A percentile compares a stretch with the other conserved stretches of the same genome.
phyloP scores from a whole-genome alignment of 202 grass and related monocot species.

The Musa balbisiana region DNA sequence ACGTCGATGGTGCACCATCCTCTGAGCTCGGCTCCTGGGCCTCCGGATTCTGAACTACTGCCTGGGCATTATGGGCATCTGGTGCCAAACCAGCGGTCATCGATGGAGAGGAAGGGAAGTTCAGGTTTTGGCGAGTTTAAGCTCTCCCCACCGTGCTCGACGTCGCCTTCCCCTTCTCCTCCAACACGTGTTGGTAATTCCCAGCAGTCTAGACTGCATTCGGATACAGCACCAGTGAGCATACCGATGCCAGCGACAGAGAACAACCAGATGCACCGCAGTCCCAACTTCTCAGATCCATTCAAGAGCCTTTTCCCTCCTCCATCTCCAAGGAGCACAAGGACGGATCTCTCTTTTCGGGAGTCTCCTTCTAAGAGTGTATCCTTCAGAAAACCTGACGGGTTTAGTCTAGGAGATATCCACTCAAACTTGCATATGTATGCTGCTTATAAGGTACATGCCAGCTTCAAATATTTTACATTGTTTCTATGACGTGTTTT shows the following conservation, averaged over 20 bases:
- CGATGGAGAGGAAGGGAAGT: constrained; percentile 8
- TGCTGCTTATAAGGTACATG: constrained; percentile 59
- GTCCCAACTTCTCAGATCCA: constrained; percentile 49
- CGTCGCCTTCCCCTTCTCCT: constrained; percentile 65
- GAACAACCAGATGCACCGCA: constrained; percentile 43
- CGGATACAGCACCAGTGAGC: constrained; percentile 47
- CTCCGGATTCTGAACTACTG: not conserved
- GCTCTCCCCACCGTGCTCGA: constrained; percentile 47
- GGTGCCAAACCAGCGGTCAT: not conserved
- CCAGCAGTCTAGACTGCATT: constrained; percentile 38
- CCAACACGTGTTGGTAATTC: constrained; percentile 48
- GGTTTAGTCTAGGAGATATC: constrained; percentile 38
- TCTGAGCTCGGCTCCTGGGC: not conserved
- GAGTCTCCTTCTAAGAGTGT: constrained; percentile 44
- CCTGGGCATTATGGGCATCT: not conserved
- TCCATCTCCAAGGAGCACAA: constrained; percentile 42
- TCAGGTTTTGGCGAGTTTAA: constrained; percentile 35
- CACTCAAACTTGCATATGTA: constrained; percentile 35
- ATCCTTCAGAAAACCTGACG: constrained; percentile 47
- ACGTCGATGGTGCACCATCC: constrained; percentile 23
- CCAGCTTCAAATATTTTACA: not conserved
- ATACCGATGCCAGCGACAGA: constrained; percentile 41
- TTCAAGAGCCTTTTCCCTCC: constrained; percentile 62
- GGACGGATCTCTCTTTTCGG: constrained; percentile 37
- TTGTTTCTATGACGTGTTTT: too few relatives aligned